Evolutionary conservation across 2,329 filamentous ascomycete species (phyloP), one percentile per base, ranked within the genome.

Genomic region (Colletotrichum liaoningense): DNA sequence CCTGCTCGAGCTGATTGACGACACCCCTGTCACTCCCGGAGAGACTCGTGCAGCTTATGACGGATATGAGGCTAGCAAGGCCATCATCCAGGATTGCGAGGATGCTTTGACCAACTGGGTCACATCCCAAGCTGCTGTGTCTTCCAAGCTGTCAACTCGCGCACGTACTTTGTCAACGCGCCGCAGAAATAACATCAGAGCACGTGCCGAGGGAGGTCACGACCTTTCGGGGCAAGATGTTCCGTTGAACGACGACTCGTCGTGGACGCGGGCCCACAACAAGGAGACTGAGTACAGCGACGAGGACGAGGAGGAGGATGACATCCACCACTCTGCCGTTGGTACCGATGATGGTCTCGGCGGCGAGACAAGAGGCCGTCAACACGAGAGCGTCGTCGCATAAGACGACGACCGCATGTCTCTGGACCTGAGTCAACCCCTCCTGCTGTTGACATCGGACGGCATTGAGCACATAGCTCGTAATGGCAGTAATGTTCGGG

Each of bases 21-120:
- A 99, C 82, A 97, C 94, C 7, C 97, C 97, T 2, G 97, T 99
- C 68, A 99, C 97, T 6, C 97, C 97, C 28, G 97, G 97, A 78
- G 97, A 99, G 89, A 98, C 96, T 24, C 94, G 97, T 76, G 91
- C 94, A 66, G 95, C 97, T 1, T 99, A 99, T 81, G 97, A 99
- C 80, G 97, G 97, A 75, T 99, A 99, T 82, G 97, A 99, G 83
- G 95, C 95, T 75, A 97, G 94, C 90, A 98, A 98, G 87, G 96
- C 94, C 76, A 98, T 99, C 84, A 98, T 99, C 80, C 97, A 99
- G 86, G 97, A 99, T 84, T 99, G 97, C 83, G 97, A 99, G 85
- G 95, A 98, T 81, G 91, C 97, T 1, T 92, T 99, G 74, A 98
- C 95, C 82, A 98, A 98, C 88, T 99, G 97, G 97, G 95, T 98